Evolutionary conservation across 2,329 filamentous ascomycete species (phyloP).

Genomic region (Zalaria obscura): DNA sequence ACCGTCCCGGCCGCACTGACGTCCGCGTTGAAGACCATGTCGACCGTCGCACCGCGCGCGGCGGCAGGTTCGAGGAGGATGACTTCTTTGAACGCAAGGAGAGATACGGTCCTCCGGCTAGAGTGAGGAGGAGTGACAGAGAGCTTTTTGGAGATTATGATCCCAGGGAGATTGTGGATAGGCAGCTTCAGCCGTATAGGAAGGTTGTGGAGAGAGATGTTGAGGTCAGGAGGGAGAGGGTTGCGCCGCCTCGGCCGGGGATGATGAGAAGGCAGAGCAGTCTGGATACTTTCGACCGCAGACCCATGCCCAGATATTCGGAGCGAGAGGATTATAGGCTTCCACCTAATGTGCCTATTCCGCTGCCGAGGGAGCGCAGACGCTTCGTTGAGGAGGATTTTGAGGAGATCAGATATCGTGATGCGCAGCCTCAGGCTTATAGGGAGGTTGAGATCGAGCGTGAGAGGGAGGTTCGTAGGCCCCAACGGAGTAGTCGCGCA

Average conservation of each 20-base stretch:
- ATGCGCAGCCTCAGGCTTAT: constrained; percentile 28
- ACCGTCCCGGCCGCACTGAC: constrained; percentile 24
- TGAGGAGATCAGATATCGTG: constrained; percentile 39
- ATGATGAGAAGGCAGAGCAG: constrained; percentile 74
- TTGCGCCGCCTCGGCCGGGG: constrained; percentile 45
- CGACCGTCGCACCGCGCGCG: constrained; percentile 13
- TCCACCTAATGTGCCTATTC: constrained; percentile 54
- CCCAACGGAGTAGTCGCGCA: constrained; percentile 8
- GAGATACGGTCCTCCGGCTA: constrained; percentile 19
- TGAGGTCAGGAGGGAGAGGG: constrained; percentile 25
- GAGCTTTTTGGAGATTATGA: constrained; percentile 33
- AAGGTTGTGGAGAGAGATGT: constrained; percentile 43
- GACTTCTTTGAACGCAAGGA: constrained; percentile 37
- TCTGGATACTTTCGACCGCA: constrained; percentile 77
- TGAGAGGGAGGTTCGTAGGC: constrained; percentile 26
- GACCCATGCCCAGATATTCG: constrained; percentile 38
- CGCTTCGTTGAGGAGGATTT: constrained; percentile 58
- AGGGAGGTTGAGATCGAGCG: constrained; percentile 34
- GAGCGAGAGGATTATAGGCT: constrained; percentile 50
- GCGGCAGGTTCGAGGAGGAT: constrained; percentile 33
- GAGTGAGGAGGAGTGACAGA: constrained; percentile 21
- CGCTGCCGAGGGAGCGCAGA: constrained; percentile 43
- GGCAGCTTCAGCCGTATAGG: constrained; percentile 43
- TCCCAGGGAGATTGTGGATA: constrained; percentile 32
- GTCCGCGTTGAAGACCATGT: constrained; percentile 27